These are phyloP conservation scores for Pseudonitzschia multistriata DNA, from an alignment of 108 stramenopile genomes.

Conservation along the genomic window DNA sequence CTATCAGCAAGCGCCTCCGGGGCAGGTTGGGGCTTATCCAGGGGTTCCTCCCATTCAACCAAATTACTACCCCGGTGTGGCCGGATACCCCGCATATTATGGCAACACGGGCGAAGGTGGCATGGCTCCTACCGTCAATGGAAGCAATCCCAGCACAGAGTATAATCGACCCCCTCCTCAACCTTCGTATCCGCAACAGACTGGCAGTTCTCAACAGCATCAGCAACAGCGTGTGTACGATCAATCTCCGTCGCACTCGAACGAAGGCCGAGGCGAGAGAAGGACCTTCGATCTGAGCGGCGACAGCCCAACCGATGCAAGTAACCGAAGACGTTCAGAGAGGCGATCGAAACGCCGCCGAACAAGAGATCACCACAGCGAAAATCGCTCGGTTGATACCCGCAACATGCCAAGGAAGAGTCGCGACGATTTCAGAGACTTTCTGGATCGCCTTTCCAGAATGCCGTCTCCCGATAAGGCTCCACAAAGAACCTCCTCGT, in stretches of 20 bases:
- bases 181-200: not conserved
- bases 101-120: not conserved
- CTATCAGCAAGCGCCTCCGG: not conserved
- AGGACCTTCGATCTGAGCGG: conserved; percentile 1
- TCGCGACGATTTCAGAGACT: not conserved
- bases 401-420: not conserved
- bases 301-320: not conserved
- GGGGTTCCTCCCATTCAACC: not conserved
- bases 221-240: not conserved
- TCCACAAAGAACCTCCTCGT: not conserved
- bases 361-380: not conserved
- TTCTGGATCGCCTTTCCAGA: conserved; percentile 8
- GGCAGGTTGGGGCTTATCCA: not conserved
- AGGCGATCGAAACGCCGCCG: conserved; percentile 9
- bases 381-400: not conserved
- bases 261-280: conserved; percentile 1
- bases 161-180: not conserved
- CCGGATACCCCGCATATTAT: conserved; percentile 10
- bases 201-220: not conserved
- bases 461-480: conserved; percentile 5
- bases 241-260: not conserved
- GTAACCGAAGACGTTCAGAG: not conserved
- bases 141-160: not conserved
- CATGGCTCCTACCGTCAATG: not conserved
- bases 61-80: conserved; percentile 6